Evolutionary conservation across 2,329 filamentous ascomycete species (phyloP).

Genomic region (Trichoderma atroviride): DNA sequence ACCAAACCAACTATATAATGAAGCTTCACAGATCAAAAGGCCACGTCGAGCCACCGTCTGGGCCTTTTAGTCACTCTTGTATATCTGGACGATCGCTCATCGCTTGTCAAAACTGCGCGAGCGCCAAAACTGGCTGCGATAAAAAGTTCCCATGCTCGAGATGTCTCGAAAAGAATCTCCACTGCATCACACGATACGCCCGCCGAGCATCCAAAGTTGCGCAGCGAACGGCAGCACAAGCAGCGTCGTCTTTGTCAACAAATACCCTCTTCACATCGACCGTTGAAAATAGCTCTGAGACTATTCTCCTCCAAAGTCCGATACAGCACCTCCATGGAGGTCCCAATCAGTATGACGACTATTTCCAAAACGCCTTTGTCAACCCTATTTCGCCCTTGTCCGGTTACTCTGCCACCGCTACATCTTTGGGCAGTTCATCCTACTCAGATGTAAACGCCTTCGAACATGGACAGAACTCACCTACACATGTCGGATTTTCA

Average conservation of each 20-base stretch:
- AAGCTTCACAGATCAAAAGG: not conserved
- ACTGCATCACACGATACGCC: constrained; percentile 51
- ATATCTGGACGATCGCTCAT: constrained; percentile 41
- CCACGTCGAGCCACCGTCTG: not conserved
- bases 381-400: not conserved
- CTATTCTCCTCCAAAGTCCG: not conserved
- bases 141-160: constrained; percentile 44
- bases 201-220: constrained; percentile 54
- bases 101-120: constrained; percentile 47
- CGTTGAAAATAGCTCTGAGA: not conserved
- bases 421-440: not conserved
- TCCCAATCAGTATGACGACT: not conserved
- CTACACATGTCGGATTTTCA: not conserved
- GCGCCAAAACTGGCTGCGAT: constrained; percentile 45
- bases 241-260: constrained; percentile 21
- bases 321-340: not conserved
- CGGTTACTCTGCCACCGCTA: not conserved
- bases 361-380: not conserved
- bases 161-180: constrained; percentile 41
- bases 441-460: constrained; percentile 1
- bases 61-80: not conserved
- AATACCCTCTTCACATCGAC: not conserved
- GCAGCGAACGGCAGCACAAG: constrained; percentile 48
- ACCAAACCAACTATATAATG: not conserved
- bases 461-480: not conserved